Conservation (phyloP, 192 early-diverging fungal genomes). For the Pecoramyces ruminantium region DNA sequence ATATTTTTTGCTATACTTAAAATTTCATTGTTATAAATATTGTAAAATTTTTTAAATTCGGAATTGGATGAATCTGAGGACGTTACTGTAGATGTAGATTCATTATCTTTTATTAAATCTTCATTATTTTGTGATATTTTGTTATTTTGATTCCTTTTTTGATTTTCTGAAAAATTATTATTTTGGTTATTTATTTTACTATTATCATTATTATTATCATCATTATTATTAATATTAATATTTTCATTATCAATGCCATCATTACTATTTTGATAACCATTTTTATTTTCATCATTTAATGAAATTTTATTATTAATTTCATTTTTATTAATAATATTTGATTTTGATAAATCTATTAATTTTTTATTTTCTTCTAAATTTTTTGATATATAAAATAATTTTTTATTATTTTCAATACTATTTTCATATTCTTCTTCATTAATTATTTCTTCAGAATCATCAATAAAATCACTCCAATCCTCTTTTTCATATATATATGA, state of each 20-base stretch:
- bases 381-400: no score
- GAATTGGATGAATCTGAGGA: not conserved
- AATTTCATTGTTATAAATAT: not conserved
- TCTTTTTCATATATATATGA: constrained; percentile 5
- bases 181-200: no score
- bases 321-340: not conserved
- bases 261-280: no score
- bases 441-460: constrained; percentile 9
- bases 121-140: no score
- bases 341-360: no score
- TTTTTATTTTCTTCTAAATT: no score
- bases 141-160: no score
- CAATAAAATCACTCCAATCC: constrained; percentile 21
- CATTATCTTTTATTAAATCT: no score
- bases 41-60: not conserved
- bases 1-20: not conserved
- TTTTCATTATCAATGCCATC: not conserved
- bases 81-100: no score
- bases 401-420: not conserved
- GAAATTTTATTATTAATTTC: not conserved
- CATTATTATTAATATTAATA: constrained; percentile 6
- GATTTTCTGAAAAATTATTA: no score
- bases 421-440: constrained; percentile 5
- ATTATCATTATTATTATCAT: constrained; percentile 1
- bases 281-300: no score